Evolutionary conservation across 2,329 filamentous ascomycete species (phyloP), one percentile per base, ranked within the genome.

Genomic region (Apiospora malaysiana): DNA sequence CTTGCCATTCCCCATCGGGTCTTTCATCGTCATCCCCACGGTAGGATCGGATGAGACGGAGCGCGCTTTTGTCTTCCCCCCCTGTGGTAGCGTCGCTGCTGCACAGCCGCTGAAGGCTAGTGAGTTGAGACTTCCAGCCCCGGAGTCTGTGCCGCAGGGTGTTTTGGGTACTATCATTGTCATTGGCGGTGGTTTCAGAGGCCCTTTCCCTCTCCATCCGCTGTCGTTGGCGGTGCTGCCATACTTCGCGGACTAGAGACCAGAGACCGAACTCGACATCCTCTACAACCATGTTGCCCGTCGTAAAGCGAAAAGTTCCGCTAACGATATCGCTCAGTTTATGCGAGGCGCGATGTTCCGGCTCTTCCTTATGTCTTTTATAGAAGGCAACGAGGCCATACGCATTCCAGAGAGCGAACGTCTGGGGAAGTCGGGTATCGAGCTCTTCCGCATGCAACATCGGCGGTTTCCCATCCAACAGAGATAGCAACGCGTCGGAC

Each of bases 181-280:
- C 14, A 10, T 21, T 63, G 12, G 27, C 14, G 4, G 8, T n/a
- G 9, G 18, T n/a, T 27, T 40, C 56, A 1, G 56, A n/a, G 56
- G 56, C 14, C 1, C 27, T 40, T 18, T 32, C 27, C 32, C 16
- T 40, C 56, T 2, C 32, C 27, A 40, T 40, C 4, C 8, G 56
- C 32, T 23, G 56, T 32, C 56, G 56, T 40, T 63, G 56, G 32
- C 56, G 32, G 40, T 14, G 46, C n/a, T 37, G 25, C 70, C 70
- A 71, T 23, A 71, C 18, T 8, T 51, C 51, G 3, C 56, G 56
- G 25, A 23, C 16, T 9, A 69, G 8, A 23, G n/a, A 16, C 32
- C 70, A 71, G 21, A 71, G 56, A 49, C 70, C 70, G 4, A 71
- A 23, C 8, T 69, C 65, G n/a, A 69, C 66, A 23, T 71, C 70